Evolutionary conservation across 1,284 basidiomycete species (phyloP), one percentile per base, ranked within the genome.

Genomic region (Cystobasidium sp.): DNA sequence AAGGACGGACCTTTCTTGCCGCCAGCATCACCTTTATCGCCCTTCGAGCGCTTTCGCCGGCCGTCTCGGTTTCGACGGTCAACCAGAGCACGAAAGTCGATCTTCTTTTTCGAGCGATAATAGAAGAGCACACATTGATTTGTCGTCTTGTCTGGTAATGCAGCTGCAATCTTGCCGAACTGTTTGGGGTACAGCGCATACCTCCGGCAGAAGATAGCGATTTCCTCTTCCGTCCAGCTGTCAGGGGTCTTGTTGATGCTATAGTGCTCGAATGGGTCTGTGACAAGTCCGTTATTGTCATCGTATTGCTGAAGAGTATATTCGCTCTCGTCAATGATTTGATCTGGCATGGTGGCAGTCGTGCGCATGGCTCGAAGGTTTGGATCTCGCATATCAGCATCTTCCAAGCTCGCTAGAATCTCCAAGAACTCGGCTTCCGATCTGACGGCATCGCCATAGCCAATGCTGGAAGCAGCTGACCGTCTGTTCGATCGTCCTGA

Each of bases 401-500:
- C 92, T 61, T 94, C 94, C 51, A 97, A 85, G 79, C 90, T 94
- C 12, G 93, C 93, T 70, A 98, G 90, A 80, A 98, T 95, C 83
- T 95, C 94, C 80, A 97, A 92, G 88, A 97, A 95, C 85, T 98
- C 96, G 72, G 97, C 87, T 82, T 98, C 96, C 20, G 94, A 94
- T 1, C 93, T 89, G 12, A 96, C 94, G 7, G 92, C 90, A 82
- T 98, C 95, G 24, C 93, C 93, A 76, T 73, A 74, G 8, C 74
- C 70, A 49, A 51, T 59, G 3, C 61, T 46, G 14, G 64, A 69
- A 9, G 58, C 73, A 9, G 73, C 76, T 7, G 39, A 44, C 37
- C 79, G 68, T 0, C 79, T 76, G 52, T 78, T 79, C 14, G 78
- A 65, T 5, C 79, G 76, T 0, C 78, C 76, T 7, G 71, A 69